Conservation (phyloP, 2,329 filamentous ascomycete genomes). For the Domatiomyces globalis region DNA sequence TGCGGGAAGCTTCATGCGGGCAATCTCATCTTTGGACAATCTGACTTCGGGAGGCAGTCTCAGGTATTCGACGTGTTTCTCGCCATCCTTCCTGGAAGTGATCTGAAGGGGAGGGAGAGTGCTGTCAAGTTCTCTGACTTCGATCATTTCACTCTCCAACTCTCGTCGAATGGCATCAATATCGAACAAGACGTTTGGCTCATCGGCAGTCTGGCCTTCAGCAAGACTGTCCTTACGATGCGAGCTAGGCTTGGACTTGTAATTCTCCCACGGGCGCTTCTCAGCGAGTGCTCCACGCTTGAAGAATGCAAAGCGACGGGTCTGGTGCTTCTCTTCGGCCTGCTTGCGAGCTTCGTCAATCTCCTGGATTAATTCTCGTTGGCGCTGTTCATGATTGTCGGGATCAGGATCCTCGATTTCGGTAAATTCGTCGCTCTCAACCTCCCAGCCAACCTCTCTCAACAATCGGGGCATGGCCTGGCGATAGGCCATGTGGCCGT, state of each 20-base stretch:
- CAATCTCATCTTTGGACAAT: slow-evolving; percentile 13
- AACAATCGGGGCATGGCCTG: slow-evolving; percentile 78
- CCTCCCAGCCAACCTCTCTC: slow-evolving; percentile 75
- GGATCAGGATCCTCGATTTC: slow-evolving; percentile 97
- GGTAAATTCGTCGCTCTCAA: slow-evolving; percentile 83
- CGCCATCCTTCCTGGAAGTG: slow-evolving; percentile 26
- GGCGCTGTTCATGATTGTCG: slow-evolving; percentile 73
- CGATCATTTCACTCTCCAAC: slow-evolving; percentile 55
- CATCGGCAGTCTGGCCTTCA: slow-evolving; percentile 12
- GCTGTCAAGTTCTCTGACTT: slow-evolving; percentile 69
- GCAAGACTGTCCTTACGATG: slow-evolving; percentile 26
- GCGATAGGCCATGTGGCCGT: slow-evolving; percentile 94
- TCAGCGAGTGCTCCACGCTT: slow-evolving; percentile 57
- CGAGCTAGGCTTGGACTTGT: slow-evolving; percentile 39
- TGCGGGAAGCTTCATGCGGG: slow-evolving; percentile 16
- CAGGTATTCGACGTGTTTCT: slow-evolving; percentile 16
- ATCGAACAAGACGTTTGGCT: slow-evolving; percentile 64
- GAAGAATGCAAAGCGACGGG: slow-evolving; percentile 63
- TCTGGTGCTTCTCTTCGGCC: slow-evolving; percentile 55
- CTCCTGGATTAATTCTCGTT: slow-evolving; percentile 87
- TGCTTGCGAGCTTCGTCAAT: slow-evolving; percentile 88
- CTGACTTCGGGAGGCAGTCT: slow-evolving; percentile 13
- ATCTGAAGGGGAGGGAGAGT: slow-evolving; percentile 86
- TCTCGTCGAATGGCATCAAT: slow-evolving; percentile 86
- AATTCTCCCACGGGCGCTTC: slow-evolving; percentile 84